phyloP scores from a whole-genome alignment of 176 grass and related monocot species.

The Musa troglodytarum region DNA sequence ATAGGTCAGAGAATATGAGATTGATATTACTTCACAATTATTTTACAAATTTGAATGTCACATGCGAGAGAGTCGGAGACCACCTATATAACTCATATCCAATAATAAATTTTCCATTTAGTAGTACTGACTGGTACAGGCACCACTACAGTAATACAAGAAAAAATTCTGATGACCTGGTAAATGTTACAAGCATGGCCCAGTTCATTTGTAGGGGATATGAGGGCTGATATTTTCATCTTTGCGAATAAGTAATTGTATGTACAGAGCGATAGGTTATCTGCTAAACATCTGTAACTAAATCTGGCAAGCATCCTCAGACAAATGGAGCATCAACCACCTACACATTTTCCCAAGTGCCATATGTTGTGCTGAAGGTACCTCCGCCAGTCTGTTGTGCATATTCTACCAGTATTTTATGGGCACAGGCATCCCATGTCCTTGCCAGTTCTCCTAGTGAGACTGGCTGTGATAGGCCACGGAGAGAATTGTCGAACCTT shows the following conservation, averaged over 20 bases:
- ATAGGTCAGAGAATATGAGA: too few relatives aligned
- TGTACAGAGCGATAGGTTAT: neutral
- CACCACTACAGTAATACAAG: neutral
- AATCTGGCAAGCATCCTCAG: neutral
- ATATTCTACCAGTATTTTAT: conserved; percentile 69
- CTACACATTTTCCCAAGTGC: conserved; percentile 60
- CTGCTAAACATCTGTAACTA: neutral
- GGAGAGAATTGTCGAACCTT: conserved; percentile 57
- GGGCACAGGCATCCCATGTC: conserved; percentile 76
- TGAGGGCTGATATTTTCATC: too few relatives aligned
- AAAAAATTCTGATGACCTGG: too few relatives aligned
- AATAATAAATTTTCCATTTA: too few relatives aligned
- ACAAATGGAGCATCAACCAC: conserved; percentile 24
- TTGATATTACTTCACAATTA: neutral
- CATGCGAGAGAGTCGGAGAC: neutral
- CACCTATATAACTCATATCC: too few relatives aligned
- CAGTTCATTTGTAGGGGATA: too few relatives aligned
- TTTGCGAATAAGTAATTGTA: too few relatives aligned
- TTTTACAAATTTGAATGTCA: neutral
- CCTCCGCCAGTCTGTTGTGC: conserved; percentile 79
- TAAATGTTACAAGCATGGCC: too few relatives aligned
- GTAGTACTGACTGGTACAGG: neutral
- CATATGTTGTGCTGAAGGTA: conserved; percentile 81
- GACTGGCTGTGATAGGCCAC: conserved; percentile 61
- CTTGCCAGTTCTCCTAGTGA: conserved; percentile 76